A percentile compares a stretch with the other conserved stretches of the same genome.
Conservation (phyloP, 495 filamentous ascomycete genomes). For the Podospora australis region DNA sequence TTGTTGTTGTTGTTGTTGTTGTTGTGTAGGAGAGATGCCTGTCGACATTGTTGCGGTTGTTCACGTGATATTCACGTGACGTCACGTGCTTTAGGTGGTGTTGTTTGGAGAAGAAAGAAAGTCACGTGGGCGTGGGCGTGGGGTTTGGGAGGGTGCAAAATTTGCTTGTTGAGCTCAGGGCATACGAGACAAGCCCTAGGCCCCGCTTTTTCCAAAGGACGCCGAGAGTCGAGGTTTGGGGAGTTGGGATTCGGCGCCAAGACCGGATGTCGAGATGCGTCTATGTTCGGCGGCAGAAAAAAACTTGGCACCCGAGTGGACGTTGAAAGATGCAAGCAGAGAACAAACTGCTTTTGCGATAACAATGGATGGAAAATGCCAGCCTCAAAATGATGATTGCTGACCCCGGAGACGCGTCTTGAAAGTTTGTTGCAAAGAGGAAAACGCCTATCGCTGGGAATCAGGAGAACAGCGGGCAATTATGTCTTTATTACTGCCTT, state of each 20-base stretch:
- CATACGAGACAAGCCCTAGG: slow-evolving; percentile 12
- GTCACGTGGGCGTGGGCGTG: slow-evolving; percentile 5
- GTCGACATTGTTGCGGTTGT: slow-evolving; percentile 13
- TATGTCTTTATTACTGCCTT: slow-evolving; percentile 42
- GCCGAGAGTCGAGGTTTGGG: slow-evolving; percentile 15
- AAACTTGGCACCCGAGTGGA: too few species aligned
- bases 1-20: too few species aligned
- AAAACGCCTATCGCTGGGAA: slow-evolving; percentile 30
- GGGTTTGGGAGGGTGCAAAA: neutral
- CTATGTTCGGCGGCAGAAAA: neutral
- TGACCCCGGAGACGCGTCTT: neutral
- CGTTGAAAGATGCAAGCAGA: too few species aligned
- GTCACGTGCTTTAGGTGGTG: neutral
- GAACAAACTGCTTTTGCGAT: too few species aligned
- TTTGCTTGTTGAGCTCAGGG: neutral
- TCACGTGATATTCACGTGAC: neutral
- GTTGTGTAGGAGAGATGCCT: slow-evolving; percentile 1
- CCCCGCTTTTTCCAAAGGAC: slow-evolving; percentile 16
- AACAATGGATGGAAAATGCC: neutral
- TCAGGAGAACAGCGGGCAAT: slow-evolving; percentile 32
- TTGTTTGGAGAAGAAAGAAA: neutral
- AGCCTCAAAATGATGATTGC: too few species aligned
- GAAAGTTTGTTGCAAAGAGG: slow-evolving; percentile 16
- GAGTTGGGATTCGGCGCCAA: neutral
- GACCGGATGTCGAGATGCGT: neutral